Percentiles rank a stretch among this genome's conserved stretches.
Conservation (phyloP, 164 flowering plant species). For the Dillenia suffruticosa region DNA sequence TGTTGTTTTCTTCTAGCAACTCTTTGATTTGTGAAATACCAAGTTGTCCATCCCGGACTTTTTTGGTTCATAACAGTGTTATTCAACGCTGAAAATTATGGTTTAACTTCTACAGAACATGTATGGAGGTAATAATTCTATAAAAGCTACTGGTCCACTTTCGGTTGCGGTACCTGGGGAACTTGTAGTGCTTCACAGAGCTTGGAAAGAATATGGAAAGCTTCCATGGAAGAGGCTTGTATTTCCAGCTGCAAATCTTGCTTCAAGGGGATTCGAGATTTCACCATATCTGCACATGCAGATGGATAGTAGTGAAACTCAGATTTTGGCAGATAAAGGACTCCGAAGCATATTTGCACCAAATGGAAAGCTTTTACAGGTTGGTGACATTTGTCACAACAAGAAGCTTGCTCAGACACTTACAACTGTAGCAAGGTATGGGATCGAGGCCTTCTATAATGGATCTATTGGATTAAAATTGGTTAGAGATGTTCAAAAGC, state of each 20-base stretch:
- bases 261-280: conserved; percentile 45
- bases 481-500: conserved; percentile 33
- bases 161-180: conserved; percentile 63
- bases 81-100: no score
- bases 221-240: conserved; percentile 60
- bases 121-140: conserved; percentile 34
- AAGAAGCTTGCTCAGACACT: conserved; percentile 45
- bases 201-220: conserved; percentile 51
- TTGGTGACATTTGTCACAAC: conserved; percentile 37
- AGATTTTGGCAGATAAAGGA: conserved; percentile 40
- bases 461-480: conserved; percentile 40
- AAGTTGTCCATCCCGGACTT: no score
- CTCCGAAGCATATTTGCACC: conserved; percentile 32
- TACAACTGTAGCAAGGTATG: conserved; percentile 21
- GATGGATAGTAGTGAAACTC: no score
- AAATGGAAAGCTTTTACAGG: conserved; percentile 31
- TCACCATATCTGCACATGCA: conserved; percentile 47
- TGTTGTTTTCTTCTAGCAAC: no score
- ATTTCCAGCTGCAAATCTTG: conserved; percentile 41
- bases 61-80: no score
- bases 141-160: conserved; percentile 42
- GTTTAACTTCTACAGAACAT: conserved; percentile 36
- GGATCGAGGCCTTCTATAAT: conserved; percentile 38
- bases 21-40: no score
- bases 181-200: conserved; percentile 49